Base-by-base conservation (phyloP, 1,284 basidiomycete species). In the Leccinum brunneo-olivaceum region DNA sequence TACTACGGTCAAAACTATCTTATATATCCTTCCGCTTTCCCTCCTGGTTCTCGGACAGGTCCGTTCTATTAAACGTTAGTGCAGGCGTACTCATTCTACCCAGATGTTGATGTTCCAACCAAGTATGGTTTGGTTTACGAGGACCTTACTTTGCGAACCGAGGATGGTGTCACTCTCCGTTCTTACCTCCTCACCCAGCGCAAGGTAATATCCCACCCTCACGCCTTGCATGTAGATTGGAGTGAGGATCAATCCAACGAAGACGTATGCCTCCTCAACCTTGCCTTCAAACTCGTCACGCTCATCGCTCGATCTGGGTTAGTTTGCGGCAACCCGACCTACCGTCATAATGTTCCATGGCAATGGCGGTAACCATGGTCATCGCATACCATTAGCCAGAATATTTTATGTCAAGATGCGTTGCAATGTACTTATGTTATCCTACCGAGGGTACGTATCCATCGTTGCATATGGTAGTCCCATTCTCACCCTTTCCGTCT, bases 341-440 rank as follows among this genome's bases (percentile, higher is more conserved):
- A 94, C 90, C 0, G 72, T 95, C 2, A 63, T 95, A 43, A 88
- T 95, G 79, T 90, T 94, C 51, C 91, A 95, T 54, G 92, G 92
- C 9, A 95, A 95, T 58, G 92, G 68, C 41, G 90, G 81, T 39
- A 89, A 88, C 53, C 67, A 78, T 32, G 86, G 86, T 0, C 95
- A 98, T 61, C 77, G 94, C 15, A 77, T 98, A 57, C 94, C 95
- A 0, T 71, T 98, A 11, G 95, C 90, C 0, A 79, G 80, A 46
- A 77, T 93, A 25, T 95, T 97, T 62, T 91, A 79, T 60, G 69
- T 79, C 34, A 81, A 82, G 54, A 81, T 93, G 76, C 73, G 86
- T 14, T 92, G 88, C 64, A 94, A 94, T 60, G 89, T 94, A 7
- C 67, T 94, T 30, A 90, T 92, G 82, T 67, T 92, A 48, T 90